A percentile compares a stretch with the other conserved stretches of the same genome.
Conservation (phyloP, 441 rosid genomes). For the Pelargonium exstipulatum region DNA sequence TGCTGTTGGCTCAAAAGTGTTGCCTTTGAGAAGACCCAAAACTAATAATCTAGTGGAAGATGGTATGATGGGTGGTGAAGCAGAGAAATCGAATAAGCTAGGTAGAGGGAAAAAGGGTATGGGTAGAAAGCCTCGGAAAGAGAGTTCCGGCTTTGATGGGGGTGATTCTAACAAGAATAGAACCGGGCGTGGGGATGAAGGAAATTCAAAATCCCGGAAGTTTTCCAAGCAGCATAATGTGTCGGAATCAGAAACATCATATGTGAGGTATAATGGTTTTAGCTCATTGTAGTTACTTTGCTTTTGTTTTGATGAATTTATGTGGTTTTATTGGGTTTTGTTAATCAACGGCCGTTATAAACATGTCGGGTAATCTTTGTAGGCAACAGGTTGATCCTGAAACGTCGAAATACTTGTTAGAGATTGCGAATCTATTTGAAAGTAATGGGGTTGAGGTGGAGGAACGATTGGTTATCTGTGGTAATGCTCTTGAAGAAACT, state of each 20-base stretch:
- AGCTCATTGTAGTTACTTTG: not conserved
- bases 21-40: constrained; percentile 29
- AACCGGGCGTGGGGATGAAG: constrained; percentile 24
- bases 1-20: constrained; percentile 53
- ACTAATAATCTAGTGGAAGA: constrained; percentile 25
- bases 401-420: constrained; percentile 66
- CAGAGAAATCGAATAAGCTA: constrained; percentile 33
- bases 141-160: constrained; percentile 38
- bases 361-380: constrained; percentile 19
- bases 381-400: constrained; percentile 91
- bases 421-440: constrained; percentile 79
- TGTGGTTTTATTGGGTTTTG: not conserved
- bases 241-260: constrained; percentile 36
- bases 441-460: constrained; percentile 66
- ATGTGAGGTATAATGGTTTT: constrained; percentile 42
- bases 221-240: constrained; percentile 33
- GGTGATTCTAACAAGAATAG: constrained; percentile 33
- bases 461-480: constrained; percentile 63
- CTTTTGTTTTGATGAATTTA: not conserved
- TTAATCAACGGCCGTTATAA: not conserved
- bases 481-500: constrained; percentile 87
- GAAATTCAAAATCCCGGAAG: constrained; percentile 18
- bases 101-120: constrained; percentile 35
- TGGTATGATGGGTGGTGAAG: constrained; percentile 45
- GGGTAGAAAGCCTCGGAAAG: constrained; percentile 32